Evolutionary conservation across 2,329 filamentous ascomycete species (phyloP).

Genomic region (Penicillium brevicompactum): DNA sequence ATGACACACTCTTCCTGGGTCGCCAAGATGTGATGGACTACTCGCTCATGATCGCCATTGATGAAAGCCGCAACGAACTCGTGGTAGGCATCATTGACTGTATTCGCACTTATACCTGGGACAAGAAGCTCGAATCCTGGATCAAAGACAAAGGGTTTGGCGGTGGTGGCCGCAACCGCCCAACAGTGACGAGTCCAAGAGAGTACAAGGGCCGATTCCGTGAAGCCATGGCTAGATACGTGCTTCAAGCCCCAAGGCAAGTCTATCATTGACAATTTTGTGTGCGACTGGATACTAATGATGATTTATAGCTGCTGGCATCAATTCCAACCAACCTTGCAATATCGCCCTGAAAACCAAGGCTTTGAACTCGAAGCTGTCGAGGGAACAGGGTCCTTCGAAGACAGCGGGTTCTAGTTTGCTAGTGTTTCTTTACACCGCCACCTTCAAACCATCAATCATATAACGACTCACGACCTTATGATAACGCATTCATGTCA

Average conservation of each 20-base stretch:
- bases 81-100: conserved; percentile 98
- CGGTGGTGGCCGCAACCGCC: conserved; percentile 75
- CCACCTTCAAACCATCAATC: background rate
- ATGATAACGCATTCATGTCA: conserved; percentile 10
- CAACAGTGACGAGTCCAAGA: conserved; percentile 94
- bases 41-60: conserved; percentile 95
- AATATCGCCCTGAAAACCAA: conserved; percentile 34
- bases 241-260: conserved; percentile 54
- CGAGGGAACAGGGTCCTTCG: conserved; percentile 17
- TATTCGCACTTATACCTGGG: conserved; percentile 98
- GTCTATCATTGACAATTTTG: conserved; percentile 12
- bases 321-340: conserved; percentile 41
- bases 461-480: conserved; percentile 21
- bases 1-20: conserved; percentile 92
- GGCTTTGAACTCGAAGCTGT: conserved; percentile 24
- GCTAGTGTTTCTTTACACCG: background rate
- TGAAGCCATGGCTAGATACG: conserved; percentile 91
- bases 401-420: conserved; percentile 9
- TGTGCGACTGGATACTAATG: conserved; percentile 3
- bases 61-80: conserved; percentile 84
- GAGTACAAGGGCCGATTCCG: conserved; percentile 96
- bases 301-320: conserved; percentile 45
- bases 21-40: conserved; percentile 99
- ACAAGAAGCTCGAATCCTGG: conserved; percentile 99
- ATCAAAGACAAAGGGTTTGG: conserved; percentile 95